Percentiles rank a stretch among this genome's conserved stretches.
phyloP scores from a whole-genome alignment of 257 asterid genomes.

The Nicotiana attenuata region DNA sequence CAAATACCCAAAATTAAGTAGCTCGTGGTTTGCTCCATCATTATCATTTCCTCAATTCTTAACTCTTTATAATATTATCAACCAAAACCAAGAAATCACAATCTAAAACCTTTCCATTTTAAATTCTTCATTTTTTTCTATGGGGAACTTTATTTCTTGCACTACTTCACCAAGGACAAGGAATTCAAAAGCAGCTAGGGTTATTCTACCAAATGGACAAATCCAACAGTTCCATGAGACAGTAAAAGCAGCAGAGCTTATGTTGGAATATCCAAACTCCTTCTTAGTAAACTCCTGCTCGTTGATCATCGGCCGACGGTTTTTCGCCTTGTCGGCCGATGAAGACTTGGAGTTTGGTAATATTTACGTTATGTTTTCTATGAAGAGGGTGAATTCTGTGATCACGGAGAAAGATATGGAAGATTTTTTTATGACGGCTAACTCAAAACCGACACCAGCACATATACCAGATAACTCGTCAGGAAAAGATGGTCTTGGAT shows the following conservation, averaged over 20 bases:
- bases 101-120: background rate
- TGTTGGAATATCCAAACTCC: conserved; percentile 52
- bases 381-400: conserved; percentile 44
- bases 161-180: conserved; percentile 21
- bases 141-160: conserved; percentile 69
- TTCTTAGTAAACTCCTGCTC: conserved; percentile 50
- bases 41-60: no score
- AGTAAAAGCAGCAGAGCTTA: conserved; percentile 66
- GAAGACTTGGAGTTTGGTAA: conserved; percentile 55
- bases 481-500: background rate
- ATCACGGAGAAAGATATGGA: conserved; percentile 58
- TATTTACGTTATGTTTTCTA: conserved; percentile 53
- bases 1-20: no score
- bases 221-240: conserved; percentile 48
- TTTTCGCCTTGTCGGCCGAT: conserved; percentile 61
- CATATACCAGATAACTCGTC: background rate
- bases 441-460: fast-evolving
- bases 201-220: conserved; percentile 59
- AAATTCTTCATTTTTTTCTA: background rate
- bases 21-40: no score
- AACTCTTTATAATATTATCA: background rate
- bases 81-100: background rate
- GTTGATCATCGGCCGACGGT: conserved; percentile 41
- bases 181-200: conserved; percentile 43
- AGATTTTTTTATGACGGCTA: conserved; percentile 16